Evolutionary conservation across 164 flowering plant species (phyloP).

Genomic region (Umbellularia californica): DNA sequence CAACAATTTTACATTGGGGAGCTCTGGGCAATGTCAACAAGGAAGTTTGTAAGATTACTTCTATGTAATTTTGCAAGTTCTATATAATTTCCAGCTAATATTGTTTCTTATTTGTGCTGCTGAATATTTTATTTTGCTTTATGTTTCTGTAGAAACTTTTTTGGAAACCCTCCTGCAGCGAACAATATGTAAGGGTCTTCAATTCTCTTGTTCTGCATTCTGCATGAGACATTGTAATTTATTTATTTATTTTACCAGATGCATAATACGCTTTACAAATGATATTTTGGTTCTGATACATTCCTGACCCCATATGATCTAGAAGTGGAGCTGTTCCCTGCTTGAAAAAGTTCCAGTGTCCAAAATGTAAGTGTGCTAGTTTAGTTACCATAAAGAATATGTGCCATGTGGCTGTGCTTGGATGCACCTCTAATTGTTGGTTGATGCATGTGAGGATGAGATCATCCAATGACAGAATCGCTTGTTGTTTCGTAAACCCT

Average conservation of each 20-base stretch:
- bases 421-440: too few species aligned
- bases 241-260: too few species aligned
- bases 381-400: too few species aligned
- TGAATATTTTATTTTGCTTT: not conserved
- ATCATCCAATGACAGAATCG: too few species aligned
- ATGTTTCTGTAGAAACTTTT: constrained; percentile 42
- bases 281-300: not conserved
- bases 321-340: constrained; percentile 46
- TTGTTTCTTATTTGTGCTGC: not conserved
- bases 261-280: not conserved
- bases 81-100: not conserved
- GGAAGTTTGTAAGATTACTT: constrained; percentile 14
- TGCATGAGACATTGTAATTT: not conserved
- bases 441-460: too few species aligned
- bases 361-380: constrained; percentile 11
- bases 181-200: constrained; percentile 44
- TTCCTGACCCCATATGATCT: not conserved
- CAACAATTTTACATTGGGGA: constrained; percentile 61
- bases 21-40: constrained; percentile 34
- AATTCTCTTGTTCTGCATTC: not conserved
- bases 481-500: too few species aligned
- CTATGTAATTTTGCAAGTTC: not conserved
- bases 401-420: too few species aligned
- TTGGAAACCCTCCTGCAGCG: constrained; percentile 37
- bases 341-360: constrained; percentile 38